Evolutionary conservation across 1,284 basidiomycete species (phyloP), one percentile per base, ranked within the genome.

Genomic region (Puccinia coronata): DNA sequence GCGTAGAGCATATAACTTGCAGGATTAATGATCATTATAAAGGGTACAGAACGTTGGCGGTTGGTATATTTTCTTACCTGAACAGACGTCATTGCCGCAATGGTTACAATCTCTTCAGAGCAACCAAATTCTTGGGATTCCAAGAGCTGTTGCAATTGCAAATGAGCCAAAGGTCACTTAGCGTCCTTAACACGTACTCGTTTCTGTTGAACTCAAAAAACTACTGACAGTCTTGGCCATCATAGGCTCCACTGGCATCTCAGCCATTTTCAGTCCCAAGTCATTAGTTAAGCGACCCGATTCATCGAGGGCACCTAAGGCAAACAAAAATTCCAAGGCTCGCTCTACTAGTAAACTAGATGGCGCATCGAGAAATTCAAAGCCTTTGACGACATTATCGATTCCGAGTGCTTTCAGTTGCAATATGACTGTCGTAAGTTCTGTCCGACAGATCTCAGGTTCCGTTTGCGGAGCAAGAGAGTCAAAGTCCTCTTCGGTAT

Each of bases 401-500:
- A 98, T 92, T 8, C 97, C 96, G 20, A 99, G 88, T 0, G 93
- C 92, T 85, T 98, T 98, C 74, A 99, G 90, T 85, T 97, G 95
- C 20, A 99, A 88, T 53, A 98, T 91, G 4, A 94, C 92, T 3
- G 92, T 92, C 0, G 92, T 92, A 85, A 99, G 89, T 84, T 98
- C 96, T 16, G 91, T 91, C 47, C 96, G 90, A 11, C 92, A 92
- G 65, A 99, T 91, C 87, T 99, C 96, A 0, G 96, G 94, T 2
- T 92, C 90, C 0, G 94, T 95, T 0, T 90, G 90, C 1, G 88
- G 86, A 0, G 91, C 88, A 70, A 95, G 89, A 0, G 87, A 86
- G 1, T 90, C 86, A 78, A 93, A 90, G 11, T 88, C 87, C 0
- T 89, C 87, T 70, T 90, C 87, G 0, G 95, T 90, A 86, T 96